Evolutionary conservation across 2,329 filamentous ascomycete species (phyloP).

Genomic region (Diaporthe capsici): DNA sequence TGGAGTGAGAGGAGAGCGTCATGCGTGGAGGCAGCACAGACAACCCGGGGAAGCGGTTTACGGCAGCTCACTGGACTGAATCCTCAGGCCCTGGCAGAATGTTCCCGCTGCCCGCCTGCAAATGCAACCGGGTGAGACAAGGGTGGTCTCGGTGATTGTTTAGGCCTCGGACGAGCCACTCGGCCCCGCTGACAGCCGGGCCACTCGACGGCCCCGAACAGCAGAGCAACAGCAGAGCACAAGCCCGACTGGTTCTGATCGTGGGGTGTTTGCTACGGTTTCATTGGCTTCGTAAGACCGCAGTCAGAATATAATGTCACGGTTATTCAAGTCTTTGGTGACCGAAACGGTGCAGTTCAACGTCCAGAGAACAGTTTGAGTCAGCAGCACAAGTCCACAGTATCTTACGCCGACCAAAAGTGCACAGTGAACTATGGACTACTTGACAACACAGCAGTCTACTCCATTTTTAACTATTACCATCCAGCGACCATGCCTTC

Average conservation of each 20-base stretch:
- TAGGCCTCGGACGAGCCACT: constrained; percentile 11
- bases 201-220: constrained; percentile 22
- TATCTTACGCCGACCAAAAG: background rate
- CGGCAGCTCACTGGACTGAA: background rate
- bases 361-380: background rate
- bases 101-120: background rate
- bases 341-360: background rate
- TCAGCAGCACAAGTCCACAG: background rate
- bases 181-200: constrained; percentile 25
- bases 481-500: background rate
- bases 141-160: constrained; percentile 10
- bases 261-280: background rate
- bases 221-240: background rate
- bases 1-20: constrained; percentile 20
- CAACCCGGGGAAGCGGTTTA: constrained; percentile 1
- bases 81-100: constrained; percentile 1
- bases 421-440: background rate
- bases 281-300: background rate
- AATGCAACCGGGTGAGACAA: constrained; percentile 22
- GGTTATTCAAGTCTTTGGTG: background rate
- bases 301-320: background rate
- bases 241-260: background rate
- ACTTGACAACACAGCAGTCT: too few relatives aligned
- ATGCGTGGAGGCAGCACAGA: constrained; percentile 25
- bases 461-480: background rate